Conservation (phyloP, 495 filamentous ascomycete species). For the Neurospora sp. region DNA sequence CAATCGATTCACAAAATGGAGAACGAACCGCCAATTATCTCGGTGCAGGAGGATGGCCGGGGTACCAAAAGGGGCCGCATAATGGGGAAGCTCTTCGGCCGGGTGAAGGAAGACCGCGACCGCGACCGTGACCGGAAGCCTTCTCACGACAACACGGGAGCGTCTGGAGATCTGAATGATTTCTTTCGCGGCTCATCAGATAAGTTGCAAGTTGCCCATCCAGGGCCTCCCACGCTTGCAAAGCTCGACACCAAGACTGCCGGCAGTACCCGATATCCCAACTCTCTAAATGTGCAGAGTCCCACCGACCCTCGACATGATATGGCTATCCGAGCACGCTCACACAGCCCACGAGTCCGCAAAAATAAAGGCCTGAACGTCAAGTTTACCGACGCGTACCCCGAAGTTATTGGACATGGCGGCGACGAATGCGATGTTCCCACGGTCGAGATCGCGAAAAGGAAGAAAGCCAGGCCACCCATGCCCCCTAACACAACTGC, state of each 20-base stretch:
- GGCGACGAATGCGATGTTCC: conserved; percentile 71
- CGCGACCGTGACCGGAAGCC: conserved; percentile 30
- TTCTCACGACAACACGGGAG: conserved; percentile 26
- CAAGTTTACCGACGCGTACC: conserved; percentile 54
- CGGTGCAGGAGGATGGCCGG: conserved; percentile 25
- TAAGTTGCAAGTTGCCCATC: conserved; percentile 29
- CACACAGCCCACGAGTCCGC: conserved; percentile 18
- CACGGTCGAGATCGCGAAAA: conserved; percentile 53
- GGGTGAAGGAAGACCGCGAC: conserved; percentile 5
- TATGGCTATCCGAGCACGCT: conserved; percentile 17
- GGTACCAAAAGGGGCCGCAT: conserved; percentile 31
- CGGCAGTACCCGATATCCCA: conserved; percentile 28
- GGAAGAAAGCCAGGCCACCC: conserved; percentile 33
- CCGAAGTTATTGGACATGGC: conserved; percentile 76
- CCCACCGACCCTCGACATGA: conserved; percentile 18
- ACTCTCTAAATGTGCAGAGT: conserved; percentile 26
- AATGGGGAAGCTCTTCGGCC: conserved; percentile 40
- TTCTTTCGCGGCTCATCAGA: conserved; percentile 35
- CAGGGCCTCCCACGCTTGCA: conserved; percentile 29
- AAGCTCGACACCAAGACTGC: conserved; percentile 36
- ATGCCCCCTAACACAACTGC: conserved; percentile 15
- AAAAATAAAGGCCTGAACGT: conserved; percentile 54
- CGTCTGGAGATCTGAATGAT: conserved; percentile 29
- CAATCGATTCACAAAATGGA: conserved; percentile 29
- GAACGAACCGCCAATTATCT: conserved; percentile 25